These are phyloP conservation scores for Adenanthera pavonina DNA, from an alignment of 306 rosid species.

Conservation along the genomic window DNA sequence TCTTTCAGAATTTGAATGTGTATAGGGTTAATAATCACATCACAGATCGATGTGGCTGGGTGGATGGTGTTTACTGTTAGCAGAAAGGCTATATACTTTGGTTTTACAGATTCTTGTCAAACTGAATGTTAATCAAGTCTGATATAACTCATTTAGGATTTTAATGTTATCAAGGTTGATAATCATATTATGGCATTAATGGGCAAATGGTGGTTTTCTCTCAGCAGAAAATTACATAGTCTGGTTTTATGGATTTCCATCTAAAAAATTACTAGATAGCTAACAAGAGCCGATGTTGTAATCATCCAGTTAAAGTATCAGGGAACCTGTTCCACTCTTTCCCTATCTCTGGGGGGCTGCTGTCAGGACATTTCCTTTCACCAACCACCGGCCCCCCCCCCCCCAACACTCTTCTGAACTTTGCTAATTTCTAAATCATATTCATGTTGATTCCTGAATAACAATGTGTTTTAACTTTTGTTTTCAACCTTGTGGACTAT, in stretches of 20 bases:
- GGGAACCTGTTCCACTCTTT: not conserved
- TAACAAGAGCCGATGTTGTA: conserved; percentile 14
- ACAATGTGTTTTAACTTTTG: conserved; percentile 10
- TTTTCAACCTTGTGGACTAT: conserved; percentile 29
- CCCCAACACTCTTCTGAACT: not conserved
- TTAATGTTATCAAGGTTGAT: not conserved
- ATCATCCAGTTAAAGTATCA: conserved; percentile 2
- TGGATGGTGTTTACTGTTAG: not conserved
- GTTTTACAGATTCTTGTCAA: not conserved
- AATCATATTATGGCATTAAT: not conserved
- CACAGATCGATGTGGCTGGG: not conserved
- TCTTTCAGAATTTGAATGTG: not conserved
- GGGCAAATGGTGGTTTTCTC: not conserved
- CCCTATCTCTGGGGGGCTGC: not conserved
- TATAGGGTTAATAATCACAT: not conserved
- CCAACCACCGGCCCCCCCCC: too few relatives aligned
- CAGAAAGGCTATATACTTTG: not conserved
- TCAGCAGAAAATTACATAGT: not conserved
- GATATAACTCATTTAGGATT: not conserved
- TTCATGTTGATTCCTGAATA: conserved; percentile 7
- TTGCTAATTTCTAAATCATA: conserved; percentile 32
- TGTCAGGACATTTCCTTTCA: not conserved
- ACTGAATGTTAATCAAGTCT: not conserved
- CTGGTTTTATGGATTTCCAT: conserved; percentile 8
- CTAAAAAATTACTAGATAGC: not conserved